A percentile compares a stretch with the other conserved stretches of the same genome.
These are phyloP conservation scores for Didymella pomorum DNA, from an alignment of 2,329 filamentous ascomycete genomes.

Conservation along the genomic window DNA sequence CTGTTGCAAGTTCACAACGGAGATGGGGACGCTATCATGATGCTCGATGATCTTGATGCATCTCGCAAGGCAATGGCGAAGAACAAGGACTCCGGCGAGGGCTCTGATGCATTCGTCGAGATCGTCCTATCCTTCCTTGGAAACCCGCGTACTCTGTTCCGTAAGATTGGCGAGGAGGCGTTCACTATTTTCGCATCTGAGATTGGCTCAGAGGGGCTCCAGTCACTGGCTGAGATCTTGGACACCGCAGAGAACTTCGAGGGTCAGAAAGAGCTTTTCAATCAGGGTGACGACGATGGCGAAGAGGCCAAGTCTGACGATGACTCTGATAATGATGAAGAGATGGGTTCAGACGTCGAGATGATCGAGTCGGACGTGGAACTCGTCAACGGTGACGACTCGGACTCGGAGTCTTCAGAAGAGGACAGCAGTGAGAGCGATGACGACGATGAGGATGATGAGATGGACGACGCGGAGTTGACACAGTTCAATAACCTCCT, in stretches of 20 bases:
- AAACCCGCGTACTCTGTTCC: conserved; percentile 82
- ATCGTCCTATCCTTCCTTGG: conserved; percentile 90
- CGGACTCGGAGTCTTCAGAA: conserved; percentile 26
- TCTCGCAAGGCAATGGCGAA: conserved; percentile 71
- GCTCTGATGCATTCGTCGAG: conserved; percentile 69
- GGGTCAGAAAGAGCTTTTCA: conserved; percentile 87
- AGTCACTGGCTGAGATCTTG: conserved; percentile 73
- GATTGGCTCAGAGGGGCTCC: conserved; percentile 76
- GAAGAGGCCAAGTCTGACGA: conserved; percentile 56
- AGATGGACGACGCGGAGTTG: conserved; percentile 62
- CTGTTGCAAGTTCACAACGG: conserved; percentile 91
- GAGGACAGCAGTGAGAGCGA: conserved; percentile 35
- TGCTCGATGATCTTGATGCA: conserved; percentile 80
- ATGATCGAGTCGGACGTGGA: conserved; percentile 48
- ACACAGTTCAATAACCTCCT: conserved; percentile 77
- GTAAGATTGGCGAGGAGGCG: conserved; percentile 85
- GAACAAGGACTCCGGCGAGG: conserved; percentile 42
- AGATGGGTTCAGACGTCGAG: conserved; percentile 56
- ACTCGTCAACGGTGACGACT: conserved; percentile 33
- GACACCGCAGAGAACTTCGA: conserved; percentile 79
- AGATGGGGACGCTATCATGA: conserved; percentile 82
- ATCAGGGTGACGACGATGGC: conserved; percentile 59
- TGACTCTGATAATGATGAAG: conserved; percentile 56
- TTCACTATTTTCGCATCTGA: conserved; percentile 82
- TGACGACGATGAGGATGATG: conserved; percentile 53